Percentiles rank a stretch among this genome's conserved stretches.
phyloP scores from a whole-genome alignment of 805 yeast species.

The Saccharomycopsis oosterbeekiorum region DNA sequence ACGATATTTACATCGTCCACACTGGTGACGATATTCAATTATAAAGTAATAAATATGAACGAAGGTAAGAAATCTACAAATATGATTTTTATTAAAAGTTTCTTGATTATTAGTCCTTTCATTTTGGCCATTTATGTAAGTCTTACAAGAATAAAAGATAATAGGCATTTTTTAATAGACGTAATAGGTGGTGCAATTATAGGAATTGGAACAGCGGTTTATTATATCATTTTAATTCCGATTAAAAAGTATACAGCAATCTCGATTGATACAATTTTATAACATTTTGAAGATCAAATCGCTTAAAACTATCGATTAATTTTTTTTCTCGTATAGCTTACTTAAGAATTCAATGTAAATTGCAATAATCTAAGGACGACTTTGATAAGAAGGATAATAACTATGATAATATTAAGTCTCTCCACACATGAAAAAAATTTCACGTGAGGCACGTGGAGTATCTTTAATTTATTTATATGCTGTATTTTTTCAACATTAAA shows the following conservation, averaged over 20 bases:
- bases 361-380: too few species aligned
- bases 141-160: conserved; percentile 10
- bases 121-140: conserved; percentile 8
- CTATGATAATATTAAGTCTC: too few species aligned
- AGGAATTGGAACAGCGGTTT: conserved; percentile 3
- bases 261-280: background rate
- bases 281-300: too few species aligned
- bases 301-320: too few species aligned
- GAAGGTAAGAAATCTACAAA: background rate
- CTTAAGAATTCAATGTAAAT: too few species aligned
- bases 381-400: too few species aligned
- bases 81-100: conserved; percentile 4
- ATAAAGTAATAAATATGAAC: background rate
- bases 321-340: too few species aligned
- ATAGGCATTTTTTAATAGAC: conserved; percentile 10
- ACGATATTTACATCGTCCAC: conserved; percentile 10
- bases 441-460: too few species aligned
- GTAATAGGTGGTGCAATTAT: conserved; percentile 7
- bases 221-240: background rate
- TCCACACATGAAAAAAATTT: too few species aligned
- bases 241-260: background rate
- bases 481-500: background rate
- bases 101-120: conserved; percentile 1
- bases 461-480: too few species aligned
- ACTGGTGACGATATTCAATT: conserved; percentile 2